Conservation (phyloP, 257 asterid genomes). For the Dorcoceras hygrometricum region DNA sequence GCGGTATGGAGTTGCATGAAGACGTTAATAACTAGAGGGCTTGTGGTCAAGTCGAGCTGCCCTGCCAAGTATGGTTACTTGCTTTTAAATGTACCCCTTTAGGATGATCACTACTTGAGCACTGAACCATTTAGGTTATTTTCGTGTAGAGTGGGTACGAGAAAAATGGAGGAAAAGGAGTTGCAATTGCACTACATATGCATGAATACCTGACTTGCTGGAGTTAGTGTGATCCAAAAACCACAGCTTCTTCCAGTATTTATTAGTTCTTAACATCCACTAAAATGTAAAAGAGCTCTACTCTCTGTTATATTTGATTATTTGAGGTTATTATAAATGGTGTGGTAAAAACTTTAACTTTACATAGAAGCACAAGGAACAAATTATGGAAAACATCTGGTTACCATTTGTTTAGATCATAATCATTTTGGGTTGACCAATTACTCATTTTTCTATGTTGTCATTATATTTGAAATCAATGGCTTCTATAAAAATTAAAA, state of each 20-base stretch:
- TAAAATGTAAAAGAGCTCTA: too few relatives aligned
- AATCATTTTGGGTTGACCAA: slow-evolving; percentile 10
- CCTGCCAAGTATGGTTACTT: slow-evolving; percentile 79
- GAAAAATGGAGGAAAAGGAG: neutral
- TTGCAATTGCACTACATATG: neutral
- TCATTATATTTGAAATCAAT: slow-evolving; percentile 19
- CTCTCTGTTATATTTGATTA: too few relatives aligned
- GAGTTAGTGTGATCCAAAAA: too few relatives aligned
- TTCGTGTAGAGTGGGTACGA: slow-evolving; percentile 3
- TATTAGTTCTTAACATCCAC: too few relatives aligned
- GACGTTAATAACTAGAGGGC: slow-evolving; percentile 69
- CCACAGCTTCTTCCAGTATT: too few relatives aligned
- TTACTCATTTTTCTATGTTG: slow-evolving; percentile 10
- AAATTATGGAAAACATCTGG: slow-evolving; percentile 4
- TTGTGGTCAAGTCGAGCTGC: slow-evolving; percentile 93
- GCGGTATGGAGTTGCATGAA: slow-evolving; percentile 96
- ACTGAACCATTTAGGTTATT: slow-evolving; percentile 29
- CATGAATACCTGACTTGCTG: neutral
- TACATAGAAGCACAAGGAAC: neutral
- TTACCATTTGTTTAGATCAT: slow-evolving; percentile 11
- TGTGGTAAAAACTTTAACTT: too few relatives aligned
- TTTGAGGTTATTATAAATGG: too few relatives aligned
- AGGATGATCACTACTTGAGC: slow-evolving; percentile 12
- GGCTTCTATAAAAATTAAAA: slow-evolving; percentile 5
- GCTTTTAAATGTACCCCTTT: slow-evolving; percentile 4